Evolutionary conservation across 176 grass and related monocot genomes (phyloP).

Genomic region (Avena insularis): DNA sequence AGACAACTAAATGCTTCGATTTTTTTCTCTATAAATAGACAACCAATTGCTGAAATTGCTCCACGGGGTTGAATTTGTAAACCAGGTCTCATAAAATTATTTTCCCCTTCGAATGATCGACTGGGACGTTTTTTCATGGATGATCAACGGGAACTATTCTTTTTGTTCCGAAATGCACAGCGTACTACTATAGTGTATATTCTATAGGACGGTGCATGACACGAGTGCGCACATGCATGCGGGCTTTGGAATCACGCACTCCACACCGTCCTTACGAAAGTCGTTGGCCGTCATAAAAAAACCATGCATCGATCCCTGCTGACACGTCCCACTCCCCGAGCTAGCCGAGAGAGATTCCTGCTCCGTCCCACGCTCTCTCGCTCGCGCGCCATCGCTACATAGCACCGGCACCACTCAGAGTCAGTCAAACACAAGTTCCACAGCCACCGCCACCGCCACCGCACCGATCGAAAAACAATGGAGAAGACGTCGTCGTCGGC

Average conservation of each 20-base stretch:
- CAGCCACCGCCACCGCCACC: not conserved
- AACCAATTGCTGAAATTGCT: too few relatives aligned
- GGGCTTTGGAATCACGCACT: not conserved
- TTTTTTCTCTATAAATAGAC: too few relatives aligned
- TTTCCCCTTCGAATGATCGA: too few relatives aligned
- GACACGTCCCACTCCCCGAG: not conserved
- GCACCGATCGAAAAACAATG: not conserved
- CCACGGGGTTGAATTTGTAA: too few relatives aligned
- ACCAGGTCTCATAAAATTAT: too few relatives aligned
- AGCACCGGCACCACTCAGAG: not conserved
- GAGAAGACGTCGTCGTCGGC: not conserved
- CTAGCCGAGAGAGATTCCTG: not conserved
- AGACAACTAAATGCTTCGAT: too few relatives aligned
- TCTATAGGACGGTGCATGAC: too few relatives aligned
- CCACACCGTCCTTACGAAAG: not conserved
- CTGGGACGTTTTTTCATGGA: too few relatives aligned
- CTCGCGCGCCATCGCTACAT: not conserved
- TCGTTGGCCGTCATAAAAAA: not conserved
- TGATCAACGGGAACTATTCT: too few relatives aligned
- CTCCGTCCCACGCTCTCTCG: not conserved
- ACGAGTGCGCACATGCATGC: not conserved
- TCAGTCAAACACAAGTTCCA: not conserved
- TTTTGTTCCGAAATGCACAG: too few relatives aligned
- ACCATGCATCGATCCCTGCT: not conserved
- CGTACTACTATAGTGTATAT: too few relatives aligned